These are phyloP conservation scores for Exsudoporus frostii DNA, from an alignment of 768 basidiomycete genomes.

Conservation along the genomic window DNA sequence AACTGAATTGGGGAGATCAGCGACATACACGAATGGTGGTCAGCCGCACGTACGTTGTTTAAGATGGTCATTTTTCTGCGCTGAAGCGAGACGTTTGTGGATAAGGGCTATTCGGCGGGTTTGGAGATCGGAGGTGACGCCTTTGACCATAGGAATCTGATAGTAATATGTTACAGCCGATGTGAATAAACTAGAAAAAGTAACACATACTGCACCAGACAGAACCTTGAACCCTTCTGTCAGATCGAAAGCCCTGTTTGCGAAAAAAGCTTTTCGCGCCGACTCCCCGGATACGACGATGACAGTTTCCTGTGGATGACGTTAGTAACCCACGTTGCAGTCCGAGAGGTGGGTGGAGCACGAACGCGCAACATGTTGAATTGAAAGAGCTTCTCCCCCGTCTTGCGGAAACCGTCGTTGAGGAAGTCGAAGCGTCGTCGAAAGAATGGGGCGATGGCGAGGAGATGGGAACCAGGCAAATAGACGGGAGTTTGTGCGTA, in stretches of 20 bases:
- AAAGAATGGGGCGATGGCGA: conserved; percentile 67
- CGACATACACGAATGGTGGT: not conserved
- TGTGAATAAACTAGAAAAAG: conserved; percentile 8
- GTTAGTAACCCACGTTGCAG: conserved; percentile 15
- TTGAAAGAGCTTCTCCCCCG: conserved; percentile 63
- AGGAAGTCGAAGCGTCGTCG: conserved; percentile 68
- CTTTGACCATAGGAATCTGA: conserved; percentile 73
- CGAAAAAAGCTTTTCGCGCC: conserved; percentile 67
- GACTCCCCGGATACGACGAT: conserved; percentile 74
- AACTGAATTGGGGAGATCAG: conserved; percentile 41
- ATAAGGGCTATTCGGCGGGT: conserved; percentile 59
- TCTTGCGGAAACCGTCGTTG: conserved; percentile 65
- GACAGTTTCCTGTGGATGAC: conserved; percentile 57
- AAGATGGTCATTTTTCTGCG: conserved; percentile 62
- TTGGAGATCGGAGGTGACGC: conserved; percentile 70
- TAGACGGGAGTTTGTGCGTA: conserved; percentile 43
- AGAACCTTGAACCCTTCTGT: conserved; percentile 78
- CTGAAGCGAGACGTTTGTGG: conserved; percentile 64
- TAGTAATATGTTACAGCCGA: conserved; percentile 13
- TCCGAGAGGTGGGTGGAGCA: conserved; percentile 16
- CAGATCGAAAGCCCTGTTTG: conserved; percentile 67
- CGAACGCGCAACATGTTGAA: conserved; percentile 67
- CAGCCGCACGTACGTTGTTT: conserved; percentile 48
- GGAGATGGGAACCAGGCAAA: conserved; percentile 56
- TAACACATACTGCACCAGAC: conserved; percentile 64